phyloP scores from a whole-genome alignment of 148 eudicot species.

The Rheum nobile region DNA sequence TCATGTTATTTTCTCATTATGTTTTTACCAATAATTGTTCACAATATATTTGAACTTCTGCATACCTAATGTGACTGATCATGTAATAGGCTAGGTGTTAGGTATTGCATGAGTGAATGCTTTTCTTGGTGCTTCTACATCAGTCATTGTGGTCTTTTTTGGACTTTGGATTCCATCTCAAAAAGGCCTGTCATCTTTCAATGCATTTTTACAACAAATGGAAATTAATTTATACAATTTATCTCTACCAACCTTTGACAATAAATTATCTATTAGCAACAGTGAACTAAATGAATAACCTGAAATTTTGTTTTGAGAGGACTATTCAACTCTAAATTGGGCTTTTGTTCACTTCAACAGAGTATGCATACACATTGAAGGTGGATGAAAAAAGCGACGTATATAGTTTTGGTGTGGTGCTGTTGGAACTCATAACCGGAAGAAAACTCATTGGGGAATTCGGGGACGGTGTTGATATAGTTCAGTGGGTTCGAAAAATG shows the following conservation, averaged over 20 bases:
- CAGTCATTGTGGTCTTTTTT: conserved; percentile 15
- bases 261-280: background rate
- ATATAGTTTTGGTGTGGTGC: conserved; percentile 91
- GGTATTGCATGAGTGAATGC: conserved; percentile 11
- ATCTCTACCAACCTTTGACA: background rate
- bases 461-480: conserved; percentile 93
- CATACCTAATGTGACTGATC: background rate
- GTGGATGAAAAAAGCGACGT: conserved; percentile 95
- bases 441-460: conserved; percentile 88
- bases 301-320: background rate
- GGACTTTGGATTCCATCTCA: conserved; percentile 9
- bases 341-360: conserved; percentile 25
- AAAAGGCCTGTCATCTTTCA: conserved; percentile 17
- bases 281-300: background rate
- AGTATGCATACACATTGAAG: conserved; percentile 86
- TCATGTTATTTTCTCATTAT: background rate
- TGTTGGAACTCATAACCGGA: conserved; percentile 68
- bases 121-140: background rate
- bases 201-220: conserved; percentile 13
- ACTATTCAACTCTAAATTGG: too few relatives aligned
- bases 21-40: background rate
- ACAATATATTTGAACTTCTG: background rate
- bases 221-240: conserved; percentile 4
- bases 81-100: conserved; percentile 1
- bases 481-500: conserved; percentile 85